These are phyloP conservation scores for Wickerhamomyces sp. DNA, from an alignment of 1,139 yeast genomes.

Conservation along the genomic window DNA sequence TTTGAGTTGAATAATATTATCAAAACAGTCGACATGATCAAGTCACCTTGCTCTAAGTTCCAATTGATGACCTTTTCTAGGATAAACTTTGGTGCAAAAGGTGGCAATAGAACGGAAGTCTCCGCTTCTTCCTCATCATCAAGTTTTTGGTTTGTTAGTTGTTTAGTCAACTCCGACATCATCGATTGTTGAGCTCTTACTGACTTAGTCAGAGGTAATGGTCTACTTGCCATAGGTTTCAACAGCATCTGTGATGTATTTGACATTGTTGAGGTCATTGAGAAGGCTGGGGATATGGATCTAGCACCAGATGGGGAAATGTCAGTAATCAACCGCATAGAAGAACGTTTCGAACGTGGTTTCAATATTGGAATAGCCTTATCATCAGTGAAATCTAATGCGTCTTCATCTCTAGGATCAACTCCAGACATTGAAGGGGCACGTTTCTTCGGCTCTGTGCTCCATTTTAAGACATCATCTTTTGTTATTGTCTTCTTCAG, in stretches of 20 bases:
- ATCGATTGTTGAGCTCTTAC: conserved; percentile 17
- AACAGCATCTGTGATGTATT: conserved; percentile 13
- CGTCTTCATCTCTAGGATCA: conserved; percentile 9
- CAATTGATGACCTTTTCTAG: conserved; percentile 46
- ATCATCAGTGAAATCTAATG: conserved; percentile 16
- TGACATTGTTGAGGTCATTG: conserved; percentile 23
- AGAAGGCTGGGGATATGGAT: conserved; percentile 20
- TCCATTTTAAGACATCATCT: conserved; percentile 26
- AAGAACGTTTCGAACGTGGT: conserved; percentile 7
- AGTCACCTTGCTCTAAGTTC: conserved; percentile 59
- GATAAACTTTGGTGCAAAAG: conserved; percentile 43
- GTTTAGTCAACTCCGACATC: conserved; percentile 21
- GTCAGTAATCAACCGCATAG: conserved; percentile 16
- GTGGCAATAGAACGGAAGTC: conserved; percentile 29
- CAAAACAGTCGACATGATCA: conserved; percentile 56
- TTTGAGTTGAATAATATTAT: conserved; percentile 49
- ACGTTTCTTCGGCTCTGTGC: conserved; percentile 11
- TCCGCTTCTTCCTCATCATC: conserved; percentile 5
- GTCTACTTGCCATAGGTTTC: conserved; percentile 10
- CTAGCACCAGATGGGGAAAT: conserved; percentile 18
- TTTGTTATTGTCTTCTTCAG: conserved; percentile 28
- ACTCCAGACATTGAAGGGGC: not conserved
- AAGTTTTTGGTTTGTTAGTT: conserved; percentile 16
- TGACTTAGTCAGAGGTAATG: conserved; percentile 7
- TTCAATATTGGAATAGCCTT: conserved; percentile 7